Evolutionary conservation across 2,329 filamentous ascomycete genomes (phyloP).

Genomic region (Coniella lustricola): DNA sequence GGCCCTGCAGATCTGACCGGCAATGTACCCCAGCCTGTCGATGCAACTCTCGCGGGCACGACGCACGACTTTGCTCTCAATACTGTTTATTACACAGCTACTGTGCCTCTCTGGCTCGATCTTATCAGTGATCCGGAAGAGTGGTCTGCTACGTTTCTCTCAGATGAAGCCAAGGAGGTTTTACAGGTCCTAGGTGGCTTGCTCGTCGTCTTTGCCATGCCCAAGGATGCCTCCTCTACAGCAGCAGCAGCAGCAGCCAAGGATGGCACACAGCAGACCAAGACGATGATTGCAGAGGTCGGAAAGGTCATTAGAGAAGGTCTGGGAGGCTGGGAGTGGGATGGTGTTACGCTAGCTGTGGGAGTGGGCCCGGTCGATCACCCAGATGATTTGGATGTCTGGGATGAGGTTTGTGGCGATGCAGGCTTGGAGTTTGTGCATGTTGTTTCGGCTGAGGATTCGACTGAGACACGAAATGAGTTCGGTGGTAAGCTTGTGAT

Average conservation of each 20-base stretch:
- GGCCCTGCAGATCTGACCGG: slow-evolving; percentile 49
- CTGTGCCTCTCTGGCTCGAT: slow-evolving; percentile 62
- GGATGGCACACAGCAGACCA: slow-evolving; percentile 20
- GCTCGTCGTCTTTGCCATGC: slow-evolving; percentile 46
- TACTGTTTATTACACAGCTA: slow-evolving; percentile 55
- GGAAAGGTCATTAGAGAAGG: slow-evolving; percentile 49
- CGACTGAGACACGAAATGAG: slow-evolving; percentile 41
- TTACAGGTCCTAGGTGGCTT: slow-evolving; percentile 53
- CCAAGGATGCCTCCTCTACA: slow-evolving; percentile 5
- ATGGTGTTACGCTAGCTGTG: slow-evolving; percentile 55
- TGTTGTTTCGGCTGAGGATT: slow-evolving; percentile 14
- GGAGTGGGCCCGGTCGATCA: slow-evolving; percentile 39
- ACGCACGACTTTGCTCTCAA: slow-evolving; percentile 49
- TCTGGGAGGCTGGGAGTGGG: slow-evolving; percentile 56
- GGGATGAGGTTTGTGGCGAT: slow-evolving; percentile 54
- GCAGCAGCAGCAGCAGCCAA: neutral
- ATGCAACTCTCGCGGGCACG: slow-evolving; percentile 46
- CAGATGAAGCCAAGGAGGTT: slow-evolving; percentile 55
- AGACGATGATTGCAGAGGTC: slow-evolving; percentile 43
- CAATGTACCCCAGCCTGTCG: slow-evolving; percentile 31
- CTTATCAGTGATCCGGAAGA: slow-evolving; percentile 42
- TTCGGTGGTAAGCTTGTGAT: slow-evolving; percentile 44
- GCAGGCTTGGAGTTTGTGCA: slow-evolving; percentile 58
- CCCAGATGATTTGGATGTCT: slow-evolving; percentile 41
- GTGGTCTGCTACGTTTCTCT: slow-evolving; percentile 54